Evolutionary conservation across 768 basidiomycete genomes (phyloP).

Genomic region (Lentinula lateritia): DNA sequence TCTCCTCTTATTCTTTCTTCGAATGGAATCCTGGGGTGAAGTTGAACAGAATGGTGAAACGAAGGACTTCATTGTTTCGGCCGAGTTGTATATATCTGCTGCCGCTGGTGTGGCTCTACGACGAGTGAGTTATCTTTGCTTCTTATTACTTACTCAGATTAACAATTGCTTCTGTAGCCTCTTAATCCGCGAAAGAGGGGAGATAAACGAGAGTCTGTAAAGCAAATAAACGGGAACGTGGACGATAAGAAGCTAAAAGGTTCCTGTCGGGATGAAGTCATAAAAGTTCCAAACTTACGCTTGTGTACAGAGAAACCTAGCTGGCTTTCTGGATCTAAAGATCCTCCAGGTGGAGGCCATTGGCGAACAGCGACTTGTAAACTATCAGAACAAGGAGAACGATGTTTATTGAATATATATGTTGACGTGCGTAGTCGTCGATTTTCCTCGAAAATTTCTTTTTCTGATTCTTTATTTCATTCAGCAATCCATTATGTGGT

Average conservation of each 20-base stretch:
- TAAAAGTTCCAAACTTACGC: not conserved
- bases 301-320: constrained; percentile 56
- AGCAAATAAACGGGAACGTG: constrained; percentile 27
- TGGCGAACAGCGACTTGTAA: constrained; percentile 75
- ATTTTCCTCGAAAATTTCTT: not conserved
- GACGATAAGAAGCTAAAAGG: constrained; percentile 63
- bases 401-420: constrained; percentile 68
- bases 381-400: constrained; percentile 60
- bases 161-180: constrained; percentile 25
- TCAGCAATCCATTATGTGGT: constrained; percentile 71
- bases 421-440: constrained; percentile 49
- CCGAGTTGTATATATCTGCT: constrained; percentile 57
- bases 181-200: constrained; percentile 43
- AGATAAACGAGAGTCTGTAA: constrained; percentile 48
- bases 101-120: constrained; percentile 44
- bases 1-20: not conserved
- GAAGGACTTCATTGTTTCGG: constrained; percentile 55
- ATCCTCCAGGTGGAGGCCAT: constrained; percentile 43
- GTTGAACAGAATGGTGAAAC: constrained; percentile 15
- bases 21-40: constrained; percentile 30
- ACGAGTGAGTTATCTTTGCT: constrained; percentile 38
- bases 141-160: not conserved
- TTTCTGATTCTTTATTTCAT: constrained; percentile 12
- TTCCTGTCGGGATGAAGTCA: constrained; percentile 18
- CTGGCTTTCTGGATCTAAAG: constrained; percentile 59